Percentiles rank a stretch among this genome's conserved stretches.
These are phyloP conservation scores for Sporormia fimetaria DNA, from an alignment of 495 filamentous ascomycete genomes.

Conservation along the genomic window DNA sequence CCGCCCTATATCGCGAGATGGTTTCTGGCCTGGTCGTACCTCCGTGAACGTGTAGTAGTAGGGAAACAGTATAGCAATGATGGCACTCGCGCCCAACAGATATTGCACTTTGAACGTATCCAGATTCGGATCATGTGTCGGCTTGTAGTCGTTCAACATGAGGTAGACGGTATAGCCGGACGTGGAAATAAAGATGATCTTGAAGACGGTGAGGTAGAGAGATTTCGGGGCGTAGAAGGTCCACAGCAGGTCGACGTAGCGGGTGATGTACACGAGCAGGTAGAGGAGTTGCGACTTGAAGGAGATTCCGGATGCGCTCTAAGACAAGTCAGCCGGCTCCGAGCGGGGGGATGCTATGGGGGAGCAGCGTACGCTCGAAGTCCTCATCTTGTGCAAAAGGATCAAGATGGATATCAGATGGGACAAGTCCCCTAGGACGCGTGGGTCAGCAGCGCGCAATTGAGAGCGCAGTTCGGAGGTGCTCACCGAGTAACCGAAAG, in stretches of 20 bases:
- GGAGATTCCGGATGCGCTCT: conserved; percentile 95
- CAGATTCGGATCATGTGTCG: conserved; percentile 86
- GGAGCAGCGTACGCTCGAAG: conserved; percentile 56
- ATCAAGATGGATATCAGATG: conserved; percentile 92
- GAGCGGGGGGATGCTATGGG: conserved; percentile 1
- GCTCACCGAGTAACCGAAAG: conserved; percentile 72
- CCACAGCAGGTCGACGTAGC: conserved; percentile 90
- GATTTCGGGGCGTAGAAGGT: conserved; percentile 54
- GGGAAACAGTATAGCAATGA: conserved; percentile 74
- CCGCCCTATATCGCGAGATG: not conserved
- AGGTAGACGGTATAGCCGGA: conserved; percentile 89
- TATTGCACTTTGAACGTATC: conserved; percentile 97
- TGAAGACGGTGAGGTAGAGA: conserved; percentile 86
- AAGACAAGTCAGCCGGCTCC: conserved; percentile 22
- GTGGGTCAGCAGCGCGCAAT: conserved; percentile 10
- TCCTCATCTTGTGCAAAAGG: conserved; percentile 88
- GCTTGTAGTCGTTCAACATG: conserved; percentile 92
- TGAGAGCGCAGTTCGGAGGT: not conserved
- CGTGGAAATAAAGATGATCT: conserved; percentile 85
- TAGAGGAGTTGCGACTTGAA: conserved; percentile 97
- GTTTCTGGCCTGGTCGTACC: conserved; percentile 29
- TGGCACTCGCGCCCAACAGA: conserved; percentile 64
- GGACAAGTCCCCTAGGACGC: conserved; percentile 68
- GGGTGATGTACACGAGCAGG: conserved; percentile 79
- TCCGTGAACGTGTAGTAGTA: conserved; percentile 60